Base-by-base conservation (phyloP, 306 rosid genomes). In the Quercus gilva region DNA sequence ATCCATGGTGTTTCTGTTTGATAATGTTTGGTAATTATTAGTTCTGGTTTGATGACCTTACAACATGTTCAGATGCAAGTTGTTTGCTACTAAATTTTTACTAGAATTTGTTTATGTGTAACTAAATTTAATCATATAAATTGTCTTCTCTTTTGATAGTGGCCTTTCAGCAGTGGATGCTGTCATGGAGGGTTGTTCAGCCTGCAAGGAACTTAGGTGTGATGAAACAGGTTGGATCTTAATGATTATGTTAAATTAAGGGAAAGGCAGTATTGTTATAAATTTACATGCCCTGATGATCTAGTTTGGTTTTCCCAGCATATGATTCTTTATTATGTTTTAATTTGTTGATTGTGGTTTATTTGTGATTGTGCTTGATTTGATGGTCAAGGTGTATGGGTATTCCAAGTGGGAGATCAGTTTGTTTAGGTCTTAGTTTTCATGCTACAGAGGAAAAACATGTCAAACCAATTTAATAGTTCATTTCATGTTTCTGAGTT, bases 161-260 rank as follows among this genome's bases (percentile, higher is more conserved):
- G 99, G 97, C 37, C 72, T 87, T 55, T 86, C 99, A 3, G 95
- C 97, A 5, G 85, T 94, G 79, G 92, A 92, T 92, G 81, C 99
- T 9, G 99, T 92, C 19, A 91, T 94, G 41, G 91, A 91, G 82
- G 97, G 99, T 63, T 94, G 97, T 77, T 90, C 99, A 1, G 85
- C 90, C 79, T 94, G 99, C 75, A 97, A 94, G 85, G 91, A 86
- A 55, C 92, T 92, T 3, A 86, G 92, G 77, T 94, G 99, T 83
- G 97, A 92, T 90, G 99, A 97, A 70, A 94, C 99, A 81, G 99
- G 99, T 90, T 4, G 67, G 81, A 53, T 18, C 80, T 73, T 83
- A 45, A 37, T 79, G 28, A 25, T 56, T 51, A 11, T 35, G 10
- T 43, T 18, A 41, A 55, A 61, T 14, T 63, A 65, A 17, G 55